Evolutionary conservation across 2,329 filamentous ascomycete species (phyloP).

Genomic region (Cercospora zeina): DNA sequence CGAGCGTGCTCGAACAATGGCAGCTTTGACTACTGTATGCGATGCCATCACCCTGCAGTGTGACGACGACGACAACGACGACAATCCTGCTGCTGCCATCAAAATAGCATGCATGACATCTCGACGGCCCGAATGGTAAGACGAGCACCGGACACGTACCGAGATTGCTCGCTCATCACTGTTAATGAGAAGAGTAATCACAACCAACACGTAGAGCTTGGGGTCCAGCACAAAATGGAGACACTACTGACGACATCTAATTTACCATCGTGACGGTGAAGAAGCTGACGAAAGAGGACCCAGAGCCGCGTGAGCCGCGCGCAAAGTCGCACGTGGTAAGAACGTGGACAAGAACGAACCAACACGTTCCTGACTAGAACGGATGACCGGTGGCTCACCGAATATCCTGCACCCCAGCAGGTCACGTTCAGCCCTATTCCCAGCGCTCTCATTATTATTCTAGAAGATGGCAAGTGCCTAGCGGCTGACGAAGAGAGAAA

Average conservation of each 20-base stretch:
- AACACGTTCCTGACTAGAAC: background rate
- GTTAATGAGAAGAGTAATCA: background rate
- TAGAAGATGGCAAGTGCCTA: background rate
- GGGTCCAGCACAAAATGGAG: background rate
- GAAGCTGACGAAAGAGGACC: background rate
- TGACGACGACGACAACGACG: background rate
- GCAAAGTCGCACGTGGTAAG: background rate
- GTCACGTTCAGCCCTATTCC: background rate
- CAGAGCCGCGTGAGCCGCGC: background rate
- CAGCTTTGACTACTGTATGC: background rate
- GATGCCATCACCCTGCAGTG: background rate
- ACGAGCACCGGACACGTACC: background rate
- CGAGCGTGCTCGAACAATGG: background rate
- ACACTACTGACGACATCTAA: background rate
- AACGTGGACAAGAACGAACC: slow-evolving; percentile 1
- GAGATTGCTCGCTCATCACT: background rate
- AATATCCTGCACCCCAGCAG: background rate
- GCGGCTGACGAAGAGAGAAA: background rate
- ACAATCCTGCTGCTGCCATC: background rate
- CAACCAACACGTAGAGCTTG: background rate
- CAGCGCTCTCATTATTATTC: background rate
- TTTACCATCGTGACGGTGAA: background rate
- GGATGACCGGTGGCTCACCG: background rate
- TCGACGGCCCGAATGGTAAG: background rate
- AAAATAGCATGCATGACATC: background rate